Base-by-base conservation (phyloP, 352 stramenopile species). In the Phytophthora podocarpi region DNA sequence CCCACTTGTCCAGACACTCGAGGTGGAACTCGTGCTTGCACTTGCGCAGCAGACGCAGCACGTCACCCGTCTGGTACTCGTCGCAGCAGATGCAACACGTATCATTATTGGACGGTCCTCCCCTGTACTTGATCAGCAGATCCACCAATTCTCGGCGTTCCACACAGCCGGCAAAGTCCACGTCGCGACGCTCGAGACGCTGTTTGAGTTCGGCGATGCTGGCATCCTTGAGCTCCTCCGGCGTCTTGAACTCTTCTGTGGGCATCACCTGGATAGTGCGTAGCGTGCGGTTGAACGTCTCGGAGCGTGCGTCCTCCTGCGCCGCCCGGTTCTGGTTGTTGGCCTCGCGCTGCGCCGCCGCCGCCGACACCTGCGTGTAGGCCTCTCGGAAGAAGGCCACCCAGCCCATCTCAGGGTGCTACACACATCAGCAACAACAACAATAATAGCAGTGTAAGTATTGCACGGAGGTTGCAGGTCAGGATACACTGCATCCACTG, bases 21-120 rank as follows among this genome's bases (percentile, higher is more conserved):
- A 96, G 64, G 49, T 96, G 87, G 61, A 94, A 96, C 66, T 93
- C 84, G 74, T 96, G 87, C 56, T 92, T 91, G 67, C 87, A 96
- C 59, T 80, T 88, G 51, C 77, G 76, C 42, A 96, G 67, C 39
- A 93, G 66, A 46, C 87, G 85, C 65, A 94, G 71, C 27, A 88
- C 70, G 46, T 96, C 87, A 24, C 80, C 87, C 31, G 72, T 81
- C 57, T 85, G 72, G 60, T 94, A 96, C 70, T 91, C 83, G 34
- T 96, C 87, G 54, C 80, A 92, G 77, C 87, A 96, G 55, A 96
- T 96, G 54, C 83, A 91, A 72, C 87, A 96, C 42, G 82, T 91
- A 61, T 93, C 84, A 58, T 93, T 93, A 63, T 93, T 93, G 30
- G 75, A 82, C 32, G 86, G 86, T 1, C 86, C 86, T 41, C 86